Conservation (phyloP, 1,284 basidiomycete genomes). For the Boletellus deceptivus region DNA sequence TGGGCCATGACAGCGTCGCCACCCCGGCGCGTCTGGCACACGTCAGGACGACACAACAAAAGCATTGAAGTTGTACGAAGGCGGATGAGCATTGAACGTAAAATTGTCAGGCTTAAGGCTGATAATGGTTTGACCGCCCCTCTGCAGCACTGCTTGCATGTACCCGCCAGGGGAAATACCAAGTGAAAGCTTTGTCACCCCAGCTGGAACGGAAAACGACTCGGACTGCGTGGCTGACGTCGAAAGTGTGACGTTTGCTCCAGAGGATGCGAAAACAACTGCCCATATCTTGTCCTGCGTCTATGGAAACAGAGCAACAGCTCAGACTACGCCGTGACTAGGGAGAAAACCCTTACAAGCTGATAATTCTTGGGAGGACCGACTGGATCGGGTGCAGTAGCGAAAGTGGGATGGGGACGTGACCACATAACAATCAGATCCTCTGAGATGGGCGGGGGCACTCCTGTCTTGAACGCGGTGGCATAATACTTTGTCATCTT, state of each 20-base stretch:
- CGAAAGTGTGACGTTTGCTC: conserved; percentile 51
- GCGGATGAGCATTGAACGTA: conserved; percentile 50
- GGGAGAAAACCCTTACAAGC: conserved; percentile 36
- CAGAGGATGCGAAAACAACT: conserved; percentile 60
- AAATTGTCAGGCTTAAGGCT: conserved; percentile 49
- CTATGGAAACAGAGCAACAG: conserved; percentile 26
- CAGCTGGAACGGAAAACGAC: conserved; percentile 53
- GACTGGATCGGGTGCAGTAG: conserved; percentile 51
- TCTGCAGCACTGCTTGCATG: conserved; percentile 58
- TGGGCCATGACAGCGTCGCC: too few relatives aligned
- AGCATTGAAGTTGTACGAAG: conserved; percentile 65
- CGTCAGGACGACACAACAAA: conserved; percentile 42
- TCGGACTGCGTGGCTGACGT: conserved; percentile 44
- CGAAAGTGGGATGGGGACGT: conserved; percentile 64
- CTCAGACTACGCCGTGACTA: conserved; percentile 7
- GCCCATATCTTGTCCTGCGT: conserved; percentile 61
- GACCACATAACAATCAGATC: conserved; percentile 75
- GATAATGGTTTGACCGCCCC: conserved; percentile 53
- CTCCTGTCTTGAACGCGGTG: conserved; percentile 73
- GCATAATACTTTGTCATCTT: conserved; percentile 69
- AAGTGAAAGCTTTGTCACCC: conserved; percentile 65
- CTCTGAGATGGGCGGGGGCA: conserved; percentile 58
- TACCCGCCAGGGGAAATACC: conserved; percentile 55
- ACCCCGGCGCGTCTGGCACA: conserved; percentile 3
- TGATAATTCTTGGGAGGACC: conserved; percentile 56